Conservation (phyloP, 768 basidiomycete species). For the Agrocybe praecox region DNA sequence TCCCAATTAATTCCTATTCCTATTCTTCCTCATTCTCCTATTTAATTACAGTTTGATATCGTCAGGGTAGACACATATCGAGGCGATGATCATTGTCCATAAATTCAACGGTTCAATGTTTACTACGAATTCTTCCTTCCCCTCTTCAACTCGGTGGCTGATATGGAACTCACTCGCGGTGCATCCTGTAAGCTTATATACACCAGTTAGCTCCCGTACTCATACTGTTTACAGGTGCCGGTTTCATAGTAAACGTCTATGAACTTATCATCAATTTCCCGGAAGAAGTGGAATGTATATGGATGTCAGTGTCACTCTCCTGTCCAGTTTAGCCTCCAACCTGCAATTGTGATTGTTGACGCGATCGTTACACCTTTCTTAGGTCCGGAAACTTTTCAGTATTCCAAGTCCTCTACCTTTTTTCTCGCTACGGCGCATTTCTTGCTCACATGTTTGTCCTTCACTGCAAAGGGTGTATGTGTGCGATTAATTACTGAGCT, state of each 20-base stretch:
- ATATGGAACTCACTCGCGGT: constrained; percentile 3
- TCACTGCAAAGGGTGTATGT: not conserved
- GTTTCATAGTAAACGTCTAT: constrained; percentile 1
- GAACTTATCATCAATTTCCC: constrained; percentile 3
- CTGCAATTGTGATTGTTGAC: too few relatives aligned
- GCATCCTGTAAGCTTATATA: constrained; percentile 6
- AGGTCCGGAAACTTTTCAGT: not conserved
- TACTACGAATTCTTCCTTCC: not conserved
- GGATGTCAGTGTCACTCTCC: constrained; percentile 1
- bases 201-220: not conserved
- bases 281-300: constrained; percentile 10
- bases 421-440: constrained; percentile 9
- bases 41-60: too few relatives aligned
- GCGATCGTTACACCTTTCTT: not conserved
- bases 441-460: constrained; percentile 3
- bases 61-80: not conserved
- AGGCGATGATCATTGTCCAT: not conserved
- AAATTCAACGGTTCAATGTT: too few relatives aligned
- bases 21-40: too few relatives aligned
- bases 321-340: too few relatives aligned
- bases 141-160: not conserved
- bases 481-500: not conserved
- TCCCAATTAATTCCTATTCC: too few relatives aligned
- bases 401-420: constrained; percentile 3
- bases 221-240: not conserved